A percentile compares a stretch with the other conserved stretches of the same genome.
Evolutionary conservation across 768 basidiomycete genomes (phyloP).

Genomic region (Suillus occidentalis): DNA sequence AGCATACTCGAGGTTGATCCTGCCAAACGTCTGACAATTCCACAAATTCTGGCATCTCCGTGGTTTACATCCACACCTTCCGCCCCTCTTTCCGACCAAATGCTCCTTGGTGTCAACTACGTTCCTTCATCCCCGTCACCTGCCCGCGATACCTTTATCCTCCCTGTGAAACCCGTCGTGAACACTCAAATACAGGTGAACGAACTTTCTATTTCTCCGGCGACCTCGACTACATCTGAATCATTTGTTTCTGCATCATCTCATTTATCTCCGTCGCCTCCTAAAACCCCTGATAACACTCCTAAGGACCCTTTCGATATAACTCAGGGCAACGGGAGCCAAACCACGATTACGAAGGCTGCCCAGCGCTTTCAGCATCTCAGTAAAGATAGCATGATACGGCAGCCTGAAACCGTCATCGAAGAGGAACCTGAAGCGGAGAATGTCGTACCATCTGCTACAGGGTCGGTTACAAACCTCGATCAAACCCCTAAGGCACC

Average conservation of each 20-base stretch:
- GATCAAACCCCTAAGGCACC: slow-evolving; percentile 36
- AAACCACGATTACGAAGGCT: slow-evolving; percentile 57
- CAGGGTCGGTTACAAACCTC: slow-evolving; percentile 27
- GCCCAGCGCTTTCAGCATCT: slow-evolving; percentile 21
- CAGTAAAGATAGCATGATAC: slow-evolving; percentile 36
- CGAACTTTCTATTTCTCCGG: slow-evolving; percentile 47
- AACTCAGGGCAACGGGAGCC: slow-evolving; percentile 46
- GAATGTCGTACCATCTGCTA: slow-evolving; percentile 13
- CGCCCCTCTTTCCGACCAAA: slow-evolving; percentile 4
- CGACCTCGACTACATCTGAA: slow-evolving; percentile 38
- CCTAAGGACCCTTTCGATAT: slow-evolving; percentile 43
- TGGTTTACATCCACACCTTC: slow-evolving; percentile 66
- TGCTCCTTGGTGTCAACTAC: slow-evolving; percentile 19
- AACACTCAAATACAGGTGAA: slow-evolving; percentile 16
- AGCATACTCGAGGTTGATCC: slow-evolving; percentile 79
- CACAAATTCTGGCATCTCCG: slow-evolving; percentile 79
- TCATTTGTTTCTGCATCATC: slow-evolving; percentile 55
- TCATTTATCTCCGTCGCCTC: slow-evolving; percentile 48
- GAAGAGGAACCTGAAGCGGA: slow-evolving; percentile 45
- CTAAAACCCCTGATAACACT: slow-evolving; percentile 57
- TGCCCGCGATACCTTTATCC: slow-evolving; percentile 29
- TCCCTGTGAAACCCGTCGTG: slow-evolving; percentile 22
- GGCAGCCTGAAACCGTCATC: slow-evolving; percentile 48
- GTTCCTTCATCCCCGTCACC: slow-evolving; percentile 34
- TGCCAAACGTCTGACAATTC: slow-evolving; percentile 70